phyloP scores from a whole-genome alignment of 129 eudicot genomes.

The Escallonia herrerae region DNA sequence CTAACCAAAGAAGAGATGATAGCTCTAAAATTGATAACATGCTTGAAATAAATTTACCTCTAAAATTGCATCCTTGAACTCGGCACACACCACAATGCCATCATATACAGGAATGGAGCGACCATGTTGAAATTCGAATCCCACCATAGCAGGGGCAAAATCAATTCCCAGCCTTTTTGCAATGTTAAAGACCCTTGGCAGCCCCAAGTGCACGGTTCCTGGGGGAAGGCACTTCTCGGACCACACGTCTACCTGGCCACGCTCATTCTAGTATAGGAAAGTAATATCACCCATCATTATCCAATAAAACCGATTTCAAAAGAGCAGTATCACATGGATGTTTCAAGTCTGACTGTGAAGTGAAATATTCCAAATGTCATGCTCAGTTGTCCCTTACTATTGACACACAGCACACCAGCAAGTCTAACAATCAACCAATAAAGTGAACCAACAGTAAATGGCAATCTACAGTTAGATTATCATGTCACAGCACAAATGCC shows the following conservation, averaged over 20 bases:
- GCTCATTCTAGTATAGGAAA: conserved; percentile 62
- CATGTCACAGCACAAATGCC: too few species aligned
- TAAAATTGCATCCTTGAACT: conserved; percentile 69
- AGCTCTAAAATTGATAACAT: too few species aligned
- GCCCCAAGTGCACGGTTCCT: conserved; percentile 80
- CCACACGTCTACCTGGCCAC: conserved; percentile 96
- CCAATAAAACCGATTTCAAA: too few species aligned
- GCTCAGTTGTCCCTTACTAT: too few species aligned
- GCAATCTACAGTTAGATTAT: too few species aligned
- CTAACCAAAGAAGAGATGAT: too few species aligned
- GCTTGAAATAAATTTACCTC: conserved; percentile 42
- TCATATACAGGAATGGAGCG: conserved; percentile 68
- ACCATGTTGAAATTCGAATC: conserved; percentile 86
- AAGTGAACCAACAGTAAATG: too few species aligned
- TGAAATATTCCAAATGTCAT: too few species aligned
- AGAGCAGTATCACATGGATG: too few species aligned
- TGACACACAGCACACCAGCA: too few species aligned
- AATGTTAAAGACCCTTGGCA: conserved; percentile 58
- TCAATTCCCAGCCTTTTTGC: conserved; percentile 71
- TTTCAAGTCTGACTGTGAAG: too few species aligned
- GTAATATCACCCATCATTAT: neutral
- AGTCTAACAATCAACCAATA: too few species aligned
- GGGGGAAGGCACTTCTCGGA: conserved; percentile 98
- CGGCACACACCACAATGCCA: conserved; percentile 87
- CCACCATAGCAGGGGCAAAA: conserved; percentile 97